Percentiles rank a stretch among this genome's conserved stretches.
phyloP scores from a whole-genome alignment of 805 yeast genomes.

The Zygosaccharomyces bisporus region DNA sequence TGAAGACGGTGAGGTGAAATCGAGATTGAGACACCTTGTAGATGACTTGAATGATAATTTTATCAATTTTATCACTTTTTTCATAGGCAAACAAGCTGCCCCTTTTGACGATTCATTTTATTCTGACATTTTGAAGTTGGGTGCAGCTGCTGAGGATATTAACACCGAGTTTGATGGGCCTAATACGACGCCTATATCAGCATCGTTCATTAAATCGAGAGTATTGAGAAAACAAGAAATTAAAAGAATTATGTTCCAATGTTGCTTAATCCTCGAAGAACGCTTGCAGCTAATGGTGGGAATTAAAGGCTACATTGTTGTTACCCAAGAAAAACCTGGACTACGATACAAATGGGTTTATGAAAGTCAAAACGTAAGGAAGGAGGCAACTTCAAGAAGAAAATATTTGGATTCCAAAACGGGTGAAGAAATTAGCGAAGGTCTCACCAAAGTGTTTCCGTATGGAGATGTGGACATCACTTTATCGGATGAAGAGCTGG shows the following conservation, averaged over 20 bases:
- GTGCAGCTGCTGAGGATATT: constrained; percentile 16
- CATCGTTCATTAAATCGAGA: constrained; percentile 43
- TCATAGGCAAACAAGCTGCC: constrained; percentile 40
- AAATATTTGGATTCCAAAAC: constrained; percentile 40
- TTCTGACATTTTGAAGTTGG: constrained; percentile 47
- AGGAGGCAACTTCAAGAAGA: constrained; percentile 49
- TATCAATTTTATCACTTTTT: constrained; percentile 60
- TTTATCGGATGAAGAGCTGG: constrained; percentile 38
- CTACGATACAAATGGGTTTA: constrained; percentile 48
- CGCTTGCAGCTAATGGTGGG: constrained; percentile 49
- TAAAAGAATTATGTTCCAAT: constrained; percentile 57
- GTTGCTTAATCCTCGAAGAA: constrained; percentile 56
- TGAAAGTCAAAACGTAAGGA: constrained; percentile 48
- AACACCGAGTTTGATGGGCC: constrained; percentile 38
- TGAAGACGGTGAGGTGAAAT: constrained; percentile 39
- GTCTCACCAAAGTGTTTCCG: constrained; percentile 39
- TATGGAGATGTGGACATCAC: constrained; percentile 47
- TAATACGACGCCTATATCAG: constrained; percentile 41
- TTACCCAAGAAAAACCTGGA: constrained; percentile 49
- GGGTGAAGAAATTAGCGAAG: constrained; percentile 42
- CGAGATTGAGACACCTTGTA: constrained; percentile 51
- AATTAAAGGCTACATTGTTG: constrained; percentile 67
- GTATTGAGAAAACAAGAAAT: constrained; percentile 59
- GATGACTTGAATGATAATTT: constrained; percentile 54
- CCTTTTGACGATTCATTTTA: constrained; percentile 48